phyloP scores from a whole-genome alignment of 306 rosid genomes.

The Hippophae tibetana region DNA sequence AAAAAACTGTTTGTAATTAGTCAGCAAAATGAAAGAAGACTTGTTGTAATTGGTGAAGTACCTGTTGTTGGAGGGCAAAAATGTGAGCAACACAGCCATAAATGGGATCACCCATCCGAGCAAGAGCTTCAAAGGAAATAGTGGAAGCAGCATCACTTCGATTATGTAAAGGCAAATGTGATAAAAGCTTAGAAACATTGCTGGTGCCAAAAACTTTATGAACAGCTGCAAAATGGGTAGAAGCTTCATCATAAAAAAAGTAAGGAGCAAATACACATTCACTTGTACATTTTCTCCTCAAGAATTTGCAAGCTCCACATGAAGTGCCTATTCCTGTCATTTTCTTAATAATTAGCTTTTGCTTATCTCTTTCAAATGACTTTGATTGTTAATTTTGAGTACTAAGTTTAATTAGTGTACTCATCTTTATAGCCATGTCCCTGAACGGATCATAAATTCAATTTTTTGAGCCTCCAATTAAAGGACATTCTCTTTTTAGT shows the following conservation, averaged over 20 bases:
- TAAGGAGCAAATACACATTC: slow-evolving; percentile 77
- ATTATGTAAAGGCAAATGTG: slow-evolving; percentile 52
- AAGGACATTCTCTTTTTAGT: slow-evolving; percentile 31
- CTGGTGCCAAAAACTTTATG: slow-evolving; percentile 86
- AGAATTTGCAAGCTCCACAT: slow-evolving; percentile 88
- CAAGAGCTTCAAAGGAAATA: slow-evolving; percentile 69
- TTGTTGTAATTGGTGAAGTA: background rate
- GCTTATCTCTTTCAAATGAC: slow-evolving; percentile 16
- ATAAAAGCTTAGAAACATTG: slow-evolving; percentile 59
- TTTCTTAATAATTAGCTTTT: slow-evolving; percentile 8
- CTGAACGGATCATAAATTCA: slow-evolving; percentile 15
- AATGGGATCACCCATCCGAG: slow-evolving; percentile 69
- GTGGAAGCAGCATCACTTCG: slow-evolving; percentile 71
- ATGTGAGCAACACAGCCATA: slow-evolving; percentile 82
- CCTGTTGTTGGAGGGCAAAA: slow-evolving; percentile 78
- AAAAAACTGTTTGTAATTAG: background rate
- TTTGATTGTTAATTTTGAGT: slow-evolving; percentile 7
- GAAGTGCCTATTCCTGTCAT: slow-evolving; percentile 68
- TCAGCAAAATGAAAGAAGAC: background rate
- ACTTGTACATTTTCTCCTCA: slow-evolving; percentile 61
- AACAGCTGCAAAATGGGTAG: slow-evolving; percentile 70
- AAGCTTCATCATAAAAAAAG: slow-evolving; percentile 66
- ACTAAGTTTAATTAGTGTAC: slow-evolving; percentile 19
- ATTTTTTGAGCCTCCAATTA: slow-evolving; percentile 14
- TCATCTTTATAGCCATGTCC: slow-evolving; percentile 52